Evolutionary conservation across 257 asterid species (phyloP).

Genomic region (Plantago major): DNA sequence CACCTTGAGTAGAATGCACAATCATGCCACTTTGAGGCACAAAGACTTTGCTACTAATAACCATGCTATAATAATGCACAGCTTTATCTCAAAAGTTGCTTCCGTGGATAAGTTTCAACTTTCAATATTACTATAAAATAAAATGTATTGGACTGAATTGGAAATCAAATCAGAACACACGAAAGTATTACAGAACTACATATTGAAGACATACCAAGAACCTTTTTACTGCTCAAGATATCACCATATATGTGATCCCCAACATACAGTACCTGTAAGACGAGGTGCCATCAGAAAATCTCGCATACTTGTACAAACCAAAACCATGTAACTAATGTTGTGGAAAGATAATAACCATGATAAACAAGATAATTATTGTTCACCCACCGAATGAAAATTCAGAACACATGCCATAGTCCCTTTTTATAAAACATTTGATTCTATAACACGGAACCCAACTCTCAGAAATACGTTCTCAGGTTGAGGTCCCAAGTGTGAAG

Average conservation of each 20-base stretch:
- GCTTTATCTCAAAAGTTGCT: slow-evolving; percentile 1
- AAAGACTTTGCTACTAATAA: background rate
- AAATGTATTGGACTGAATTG: slow-evolving; percentile 1
- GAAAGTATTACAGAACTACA: slow-evolving; percentile 5
- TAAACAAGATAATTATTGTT: slow-evolving; percentile 10
- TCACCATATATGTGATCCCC: slow-evolving; percentile 99
- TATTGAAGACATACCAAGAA: slow-evolving; percentile 56
- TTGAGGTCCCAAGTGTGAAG: background rate
- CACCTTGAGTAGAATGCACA: too few species aligned
- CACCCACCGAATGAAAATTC: background rate
- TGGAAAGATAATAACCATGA: slow-evolving; percentile 19
- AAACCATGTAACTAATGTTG: background rate
- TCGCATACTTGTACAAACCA: slow-evolving; percentile 1
- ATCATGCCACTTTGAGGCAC: background rate
- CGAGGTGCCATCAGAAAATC: slow-evolving; percentile 17
- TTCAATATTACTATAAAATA: background rate
- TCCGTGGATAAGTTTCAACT: background rate
- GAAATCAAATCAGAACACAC: background rate
- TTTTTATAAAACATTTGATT: background rate
- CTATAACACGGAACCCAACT: background rate
- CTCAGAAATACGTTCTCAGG: background rate
- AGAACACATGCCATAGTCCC: background rate
- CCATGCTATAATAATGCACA: background rate
- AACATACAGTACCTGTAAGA: slow-evolving; percentile 78
- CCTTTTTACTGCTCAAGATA: slow-evolving; percentile 93